Conservation (phyloP, 257 asterid species). For the Nicotiana tomentosiformis region DNA sequence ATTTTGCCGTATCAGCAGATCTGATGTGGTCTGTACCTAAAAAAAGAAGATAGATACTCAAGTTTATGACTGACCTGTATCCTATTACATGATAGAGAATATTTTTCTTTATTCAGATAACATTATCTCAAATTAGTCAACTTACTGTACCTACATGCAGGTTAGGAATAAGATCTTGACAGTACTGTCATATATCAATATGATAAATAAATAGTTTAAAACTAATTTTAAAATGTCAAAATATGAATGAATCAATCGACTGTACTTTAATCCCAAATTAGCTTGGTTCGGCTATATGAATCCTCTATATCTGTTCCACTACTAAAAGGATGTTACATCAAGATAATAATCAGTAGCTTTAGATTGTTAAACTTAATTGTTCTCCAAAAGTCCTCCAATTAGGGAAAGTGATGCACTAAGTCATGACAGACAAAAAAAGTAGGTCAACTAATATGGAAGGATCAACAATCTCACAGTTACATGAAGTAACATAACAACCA, state of each 20-base stretch:
- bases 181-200: not conserved
- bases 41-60: not conserved
- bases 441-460: conserved; percentile 2
- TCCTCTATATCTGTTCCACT: not conserved
- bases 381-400: not conserved
- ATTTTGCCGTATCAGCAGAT: not conserved
- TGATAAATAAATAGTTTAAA: not conserved
- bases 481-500: not conserved
- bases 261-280: not conserved
- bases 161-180: not conserved
- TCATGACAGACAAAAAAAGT: not conserved
- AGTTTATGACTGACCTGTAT: not conserved
- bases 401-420: not conserved
- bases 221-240: not conserved
- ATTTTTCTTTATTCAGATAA: not conserved
- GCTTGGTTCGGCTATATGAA: not conserved
- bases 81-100: not conserved
- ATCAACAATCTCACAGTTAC: not conserved
- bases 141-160: not conserved
- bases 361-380: not conserved
- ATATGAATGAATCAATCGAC: not conserved
- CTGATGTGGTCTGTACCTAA: not conserved
- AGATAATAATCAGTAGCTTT: not conserved
- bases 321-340: not conserved
- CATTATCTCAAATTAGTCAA: not conserved